A percentile compares a stretch with the other conserved stretches of the same genome.
phyloP scores from a whole-genome alignment of 2,329 filamentous ascomycete species.

The Aspergillus carbonarius region DNA sequence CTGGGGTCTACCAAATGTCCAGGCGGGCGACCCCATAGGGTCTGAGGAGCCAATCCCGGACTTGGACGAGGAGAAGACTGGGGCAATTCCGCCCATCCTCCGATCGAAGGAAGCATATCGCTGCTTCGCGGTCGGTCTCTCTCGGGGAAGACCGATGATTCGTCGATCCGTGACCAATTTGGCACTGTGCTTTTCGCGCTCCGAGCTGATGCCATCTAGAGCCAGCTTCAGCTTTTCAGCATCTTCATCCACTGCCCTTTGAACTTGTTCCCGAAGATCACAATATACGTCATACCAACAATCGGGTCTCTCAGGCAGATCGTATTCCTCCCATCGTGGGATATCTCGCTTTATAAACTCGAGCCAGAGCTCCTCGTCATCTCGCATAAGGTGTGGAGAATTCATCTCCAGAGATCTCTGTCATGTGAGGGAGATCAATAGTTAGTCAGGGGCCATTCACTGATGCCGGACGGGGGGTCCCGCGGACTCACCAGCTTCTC shows the following conservation, averaged over 20 bases:
- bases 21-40: constrained; percentile 17
- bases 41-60: constrained; percentile 10
- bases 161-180: constrained; percentile 53
- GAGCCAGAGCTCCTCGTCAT: constrained; percentile 73
- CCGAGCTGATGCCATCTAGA: constrained; percentile 57
- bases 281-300: constrained; percentile 79
- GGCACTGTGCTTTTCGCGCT: constrained; percentile 58
- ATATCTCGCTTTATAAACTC: constrained; percentile 78
- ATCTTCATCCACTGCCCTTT: constrained; percentile 58
- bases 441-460: neutral
- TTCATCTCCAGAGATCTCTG: constrained; percentile 65
- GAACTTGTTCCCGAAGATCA: constrained; percentile 62
- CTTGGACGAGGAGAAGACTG: constrained; percentile 20
- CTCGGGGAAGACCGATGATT: constrained; percentile 28
- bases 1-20: constrained; percentile 26
- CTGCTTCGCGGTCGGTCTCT: constrained; percentile 31
- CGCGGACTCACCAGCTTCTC: constrained; percentile 62
- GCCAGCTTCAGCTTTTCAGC: constrained; percentile 58
- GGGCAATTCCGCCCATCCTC: constrained; percentile 31
- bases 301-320: constrained; percentile 63
- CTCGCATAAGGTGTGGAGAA: constrained; percentile 71
- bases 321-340: constrained; percentile 64
- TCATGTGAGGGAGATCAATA: constrained; percentile 3
- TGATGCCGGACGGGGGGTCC: neutral
- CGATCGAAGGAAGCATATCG: constrained; percentile 33